Base-by-base conservation (phyloP, 2,329 filamentous ascomycete species). In the Epichloe gansuensis region DNA sequence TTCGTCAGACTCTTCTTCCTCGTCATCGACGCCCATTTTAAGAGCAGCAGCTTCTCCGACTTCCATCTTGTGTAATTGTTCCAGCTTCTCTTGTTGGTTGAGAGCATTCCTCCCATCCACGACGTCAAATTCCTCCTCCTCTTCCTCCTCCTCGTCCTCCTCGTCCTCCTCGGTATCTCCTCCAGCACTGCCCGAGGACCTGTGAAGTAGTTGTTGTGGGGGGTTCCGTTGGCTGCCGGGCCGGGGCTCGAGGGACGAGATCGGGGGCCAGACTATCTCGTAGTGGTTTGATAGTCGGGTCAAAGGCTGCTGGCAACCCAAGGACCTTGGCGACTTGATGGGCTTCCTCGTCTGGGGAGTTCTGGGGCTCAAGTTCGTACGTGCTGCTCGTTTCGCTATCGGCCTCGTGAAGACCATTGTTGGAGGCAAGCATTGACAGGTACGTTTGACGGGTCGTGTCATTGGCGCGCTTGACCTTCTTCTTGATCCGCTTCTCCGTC, bases 401-500 rank as follows among this genome's bases (percentile, higher is more conserved):
- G 56, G 77, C 77, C 61, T 82, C 79, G 60, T 82, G 79, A 48
- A 72, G 73, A 37, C 77, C 77, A 45, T 72, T 65, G 8, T 69
- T 76, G 60, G 86, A 77, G 50, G 86, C 81, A 9, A 95, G 72
- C 68, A 95, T 89, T 51, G 84, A 79, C 50, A 83, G 75, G 65
- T 95, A 95, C 45, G 83, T 86, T 59, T 86, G 82, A 37, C 90
- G 80, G 15, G 74, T 76, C 5, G 88, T 83, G 60, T 95, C 88
- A 51, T 86, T 82, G 49, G 82, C 78, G 34, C 91, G 83, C 72
- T 95, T 95, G 54, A 80, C 78, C 69, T 93, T 94, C 72, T 94
- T 94, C 70, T 93, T 93, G 63, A 88, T 81, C 21, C 91, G 85
- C 71, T 94, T 94, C 56, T 87, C 86, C 35, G 85, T 86, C 38